Evolutionary conservation across 192 early-diverging fungal genomes (phyloP).

Genomic region (Coemansia interrupta): DNA sequence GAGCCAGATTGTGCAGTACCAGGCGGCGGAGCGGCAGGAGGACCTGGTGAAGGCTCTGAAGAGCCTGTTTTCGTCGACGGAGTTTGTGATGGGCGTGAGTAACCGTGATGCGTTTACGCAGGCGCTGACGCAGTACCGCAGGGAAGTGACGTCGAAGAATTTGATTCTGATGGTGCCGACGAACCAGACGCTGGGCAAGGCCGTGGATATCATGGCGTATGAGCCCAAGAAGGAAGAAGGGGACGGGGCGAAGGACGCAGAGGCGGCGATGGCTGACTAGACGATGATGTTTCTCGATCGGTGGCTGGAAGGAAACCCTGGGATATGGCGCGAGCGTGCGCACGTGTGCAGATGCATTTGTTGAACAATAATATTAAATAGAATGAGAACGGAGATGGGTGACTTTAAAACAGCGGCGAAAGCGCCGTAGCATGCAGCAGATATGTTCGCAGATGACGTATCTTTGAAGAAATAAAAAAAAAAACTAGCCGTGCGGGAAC

Average conservation of each 20-base stretch:
- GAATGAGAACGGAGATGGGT: too few species aligned
- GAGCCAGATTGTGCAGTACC: constrained; percentile 45
- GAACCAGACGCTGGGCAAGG: constrained; percentile 43
- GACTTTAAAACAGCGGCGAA: too few species aligned
- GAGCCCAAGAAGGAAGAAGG: neutral
- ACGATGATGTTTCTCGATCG: neutral
- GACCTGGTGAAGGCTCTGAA: constrained; percentile 41
- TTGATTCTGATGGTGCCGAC: constrained; percentile 52
- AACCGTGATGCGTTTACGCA: constrained; percentile 49
- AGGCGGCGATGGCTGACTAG: constrained; percentile 45
- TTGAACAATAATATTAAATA: too few species aligned
- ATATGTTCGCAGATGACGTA: too few species aligned
- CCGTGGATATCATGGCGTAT: constrained; percentile 34
- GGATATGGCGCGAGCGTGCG: too few species aligned
- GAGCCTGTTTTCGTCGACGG: constrained; percentile 34
- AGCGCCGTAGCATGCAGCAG: too few species aligned
- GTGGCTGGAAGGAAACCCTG: too few species aligned
- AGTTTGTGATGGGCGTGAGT: constrained; percentile 24
- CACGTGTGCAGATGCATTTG: too few species aligned
- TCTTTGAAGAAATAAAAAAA: too few species aligned
- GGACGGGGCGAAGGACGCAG: constrained; percentile 6
- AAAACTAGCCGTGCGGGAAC: neutral
- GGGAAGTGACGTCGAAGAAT: constrained; percentile 42
- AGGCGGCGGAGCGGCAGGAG: constrained; percentile 44
- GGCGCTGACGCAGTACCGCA: constrained; percentile 42